Evolutionary conservation across 257 asterid genomes (phyloP).

Genomic region (Phtheirospermum japonicum): DNA sequence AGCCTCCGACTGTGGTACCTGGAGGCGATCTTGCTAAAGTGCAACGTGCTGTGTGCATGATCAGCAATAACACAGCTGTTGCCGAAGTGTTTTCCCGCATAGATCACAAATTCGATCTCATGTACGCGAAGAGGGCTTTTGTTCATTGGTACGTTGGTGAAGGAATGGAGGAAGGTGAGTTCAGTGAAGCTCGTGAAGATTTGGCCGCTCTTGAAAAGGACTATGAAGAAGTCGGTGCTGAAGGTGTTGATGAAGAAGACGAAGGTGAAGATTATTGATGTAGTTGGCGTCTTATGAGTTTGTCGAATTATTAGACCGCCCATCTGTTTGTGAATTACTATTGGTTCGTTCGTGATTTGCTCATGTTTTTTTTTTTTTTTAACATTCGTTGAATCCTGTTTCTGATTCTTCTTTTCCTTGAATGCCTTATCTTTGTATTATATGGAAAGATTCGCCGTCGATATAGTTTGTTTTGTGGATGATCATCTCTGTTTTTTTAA

Average conservation of each 20-base stretch:
- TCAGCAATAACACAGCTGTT: slow-evolving; percentile 51
- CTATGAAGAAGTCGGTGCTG: slow-evolving; percentile 51
- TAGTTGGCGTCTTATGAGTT: background rate
- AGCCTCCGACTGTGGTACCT: slow-evolving; percentile 47
- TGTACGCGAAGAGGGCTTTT: slow-evolving; percentile 49
- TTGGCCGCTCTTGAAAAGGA: slow-evolving; percentile 51
- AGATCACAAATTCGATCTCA: slow-evolving; percentile 50
- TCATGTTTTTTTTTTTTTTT: too few relatives aligned
- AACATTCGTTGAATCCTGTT: too few relatives aligned
- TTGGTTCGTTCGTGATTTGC: background rate
- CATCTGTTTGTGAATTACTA: slow-evolving; percentile 27
- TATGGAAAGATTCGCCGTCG: too few relatives aligned
- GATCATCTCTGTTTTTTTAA: too few relatives aligned
- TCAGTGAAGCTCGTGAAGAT: slow-evolving; percentile 54
- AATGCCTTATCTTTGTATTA: too few relatives aligned
- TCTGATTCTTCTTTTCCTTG: too few relatives aligned
- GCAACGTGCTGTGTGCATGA: slow-evolving; percentile 52
- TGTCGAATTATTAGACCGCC: slow-evolving; percentile 5
- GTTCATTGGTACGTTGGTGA: slow-evolving; percentile 54
- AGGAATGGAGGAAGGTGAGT: slow-evolving; percentile 57
- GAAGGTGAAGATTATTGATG: slow-evolving; percentile 44
- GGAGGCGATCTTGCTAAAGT: slow-evolving; percentile 54
- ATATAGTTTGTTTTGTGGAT: too few relatives aligned
- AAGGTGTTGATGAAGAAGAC: slow-evolving; percentile 47
- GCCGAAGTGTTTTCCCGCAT: slow-evolving; percentile 49